Evolutionary conservation across 495 filamentous ascomycete species (phyloP).

Genomic region (Cercophora samala): DNA sequence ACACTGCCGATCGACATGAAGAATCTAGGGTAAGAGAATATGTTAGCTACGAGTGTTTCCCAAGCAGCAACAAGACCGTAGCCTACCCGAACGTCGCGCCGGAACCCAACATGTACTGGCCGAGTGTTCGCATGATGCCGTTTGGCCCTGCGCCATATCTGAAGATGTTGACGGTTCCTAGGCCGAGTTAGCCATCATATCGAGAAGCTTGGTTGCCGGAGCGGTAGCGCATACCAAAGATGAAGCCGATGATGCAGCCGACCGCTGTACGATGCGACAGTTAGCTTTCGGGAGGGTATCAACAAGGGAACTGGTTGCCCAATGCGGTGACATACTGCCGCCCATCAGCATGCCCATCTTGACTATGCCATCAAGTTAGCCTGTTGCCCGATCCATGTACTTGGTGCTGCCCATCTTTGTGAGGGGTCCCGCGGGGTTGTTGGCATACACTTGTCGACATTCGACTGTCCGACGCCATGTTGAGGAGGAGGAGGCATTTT

Average conservation of each 20-base stretch:
- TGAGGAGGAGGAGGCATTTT: conserved; percentile 50
- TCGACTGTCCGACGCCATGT: conserved; percentile 64
- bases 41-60: not conserved
- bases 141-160: conserved; percentile 90
- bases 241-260: conserved; percentile 93
- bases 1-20: conserved; percentile 99
- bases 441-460: conserved; percentile 81
- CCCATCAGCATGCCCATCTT: conserved; percentile 99
- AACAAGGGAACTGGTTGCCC: not conserved
- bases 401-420: not conserved
- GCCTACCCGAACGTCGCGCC: conserved; percentile 92
- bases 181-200: conserved; percentile 25
- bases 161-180: conserved; percentile 90
- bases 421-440: not conserved
- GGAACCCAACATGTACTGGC: conserved; percentile 97
- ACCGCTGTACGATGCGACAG: conserved; percentile 59
- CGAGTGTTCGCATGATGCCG: conserved; percentile 85
- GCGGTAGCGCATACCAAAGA: conserved; percentile 64
- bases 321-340: conserved; percentile 63
- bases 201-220: not conserved
- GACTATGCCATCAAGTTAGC: conserved; percentile 55
- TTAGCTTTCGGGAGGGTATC: not conserved
- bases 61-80: conserved; percentile 10
- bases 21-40: conserved; percentile 55
- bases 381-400: conserved; percentile 3